Percentiles rank a stretch among this genome's conserved stretches.
Conservation (phyloP, 768 basidiomycete genomes). For the Tulasnella sp. region DNA sequence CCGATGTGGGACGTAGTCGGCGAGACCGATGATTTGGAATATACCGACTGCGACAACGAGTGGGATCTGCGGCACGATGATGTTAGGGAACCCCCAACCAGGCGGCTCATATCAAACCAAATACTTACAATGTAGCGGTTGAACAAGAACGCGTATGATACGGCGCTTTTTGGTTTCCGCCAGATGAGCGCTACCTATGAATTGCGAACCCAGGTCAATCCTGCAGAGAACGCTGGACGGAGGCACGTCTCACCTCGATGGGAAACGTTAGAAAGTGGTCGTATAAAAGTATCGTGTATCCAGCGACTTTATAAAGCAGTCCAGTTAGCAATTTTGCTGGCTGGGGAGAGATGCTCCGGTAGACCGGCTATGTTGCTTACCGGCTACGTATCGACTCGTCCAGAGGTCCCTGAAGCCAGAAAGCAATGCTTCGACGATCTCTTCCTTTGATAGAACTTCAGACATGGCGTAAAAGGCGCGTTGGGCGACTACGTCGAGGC, state of each 20-base stretch:
- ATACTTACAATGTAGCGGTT: not conserved
- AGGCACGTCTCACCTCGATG: not conserved
- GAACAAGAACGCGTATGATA: slow-evolving; percentile 1
- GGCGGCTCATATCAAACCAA: too few species aligned
- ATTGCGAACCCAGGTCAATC: not conserved
- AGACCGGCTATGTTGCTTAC: not conserved
- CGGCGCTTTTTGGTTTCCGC: not conserved
- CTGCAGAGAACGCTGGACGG: not conserved
- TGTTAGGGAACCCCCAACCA: not conserved
- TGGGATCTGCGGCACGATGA: not conserved
- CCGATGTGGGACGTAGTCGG: not conserved
- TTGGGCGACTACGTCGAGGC: not conserved
- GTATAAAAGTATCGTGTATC: not conserved
- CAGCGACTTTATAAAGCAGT: not conserved
- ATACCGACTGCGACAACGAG: not conserved
- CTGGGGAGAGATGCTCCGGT: not conserved
- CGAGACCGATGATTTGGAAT: not conserved
- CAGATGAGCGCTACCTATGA: not conserved
- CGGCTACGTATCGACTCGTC: slow-evolving; percentile 12
- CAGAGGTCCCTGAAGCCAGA: not conserved
- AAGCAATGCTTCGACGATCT: not conserved
- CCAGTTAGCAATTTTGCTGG: not conserved
- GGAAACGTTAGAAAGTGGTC: not conserved
- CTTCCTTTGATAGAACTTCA: not conserved
- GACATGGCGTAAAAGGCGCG: not conserved